Conservation (phyloP, 495 filamentous ascomycete species). For the Neurospora africana region DNA sequence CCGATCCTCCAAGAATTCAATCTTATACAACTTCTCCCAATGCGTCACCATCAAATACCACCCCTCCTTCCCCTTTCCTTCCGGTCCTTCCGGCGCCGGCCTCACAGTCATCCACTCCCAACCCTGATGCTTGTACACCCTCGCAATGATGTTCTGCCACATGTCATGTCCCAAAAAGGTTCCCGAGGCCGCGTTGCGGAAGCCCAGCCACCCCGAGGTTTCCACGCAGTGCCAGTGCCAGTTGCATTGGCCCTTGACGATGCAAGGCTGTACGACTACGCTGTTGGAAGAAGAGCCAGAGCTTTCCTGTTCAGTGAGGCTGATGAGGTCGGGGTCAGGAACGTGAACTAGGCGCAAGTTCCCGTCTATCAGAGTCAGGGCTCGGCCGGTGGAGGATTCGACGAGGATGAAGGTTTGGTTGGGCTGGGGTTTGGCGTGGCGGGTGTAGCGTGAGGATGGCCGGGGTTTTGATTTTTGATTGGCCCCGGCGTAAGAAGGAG, state of each 20-base stretch:
- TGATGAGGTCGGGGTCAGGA: not conserved
- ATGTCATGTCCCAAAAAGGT: not conserved
- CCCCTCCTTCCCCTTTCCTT: too few species aligned
- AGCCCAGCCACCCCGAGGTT: not conserved
- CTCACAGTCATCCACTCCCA: not conserved
- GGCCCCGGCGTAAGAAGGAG: not conserved
- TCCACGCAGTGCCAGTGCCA: not conserved
- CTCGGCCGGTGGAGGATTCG: not conserved
- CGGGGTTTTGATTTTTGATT: not conserved
- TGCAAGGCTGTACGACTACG: not conserved
- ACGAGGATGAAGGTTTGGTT: not conserved
- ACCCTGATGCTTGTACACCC: not conserved
- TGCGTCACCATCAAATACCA: not conserved
- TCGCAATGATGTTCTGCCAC: not conserved
- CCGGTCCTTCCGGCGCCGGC: not conserved
- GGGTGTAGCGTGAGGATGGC: not conserved
- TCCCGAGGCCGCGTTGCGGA: not conserved
- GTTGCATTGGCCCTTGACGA: not conserved
- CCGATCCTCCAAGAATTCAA: not conserved
- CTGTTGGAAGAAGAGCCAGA: not conserved
- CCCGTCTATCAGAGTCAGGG: not conserved
- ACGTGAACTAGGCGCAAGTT: not conserved
- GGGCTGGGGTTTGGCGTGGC: not conserved
- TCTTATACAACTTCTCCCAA: not conserved
- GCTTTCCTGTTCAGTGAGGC: not conserved